A percentile compares a stretch with the other conserved stretches of the same genome.
These are phyloP conservation scores for Aspergillus aculeatinus DNA, from an alignment of 2,329 filamentous ascomycete species.

Conservation along the genomic window DNA sequence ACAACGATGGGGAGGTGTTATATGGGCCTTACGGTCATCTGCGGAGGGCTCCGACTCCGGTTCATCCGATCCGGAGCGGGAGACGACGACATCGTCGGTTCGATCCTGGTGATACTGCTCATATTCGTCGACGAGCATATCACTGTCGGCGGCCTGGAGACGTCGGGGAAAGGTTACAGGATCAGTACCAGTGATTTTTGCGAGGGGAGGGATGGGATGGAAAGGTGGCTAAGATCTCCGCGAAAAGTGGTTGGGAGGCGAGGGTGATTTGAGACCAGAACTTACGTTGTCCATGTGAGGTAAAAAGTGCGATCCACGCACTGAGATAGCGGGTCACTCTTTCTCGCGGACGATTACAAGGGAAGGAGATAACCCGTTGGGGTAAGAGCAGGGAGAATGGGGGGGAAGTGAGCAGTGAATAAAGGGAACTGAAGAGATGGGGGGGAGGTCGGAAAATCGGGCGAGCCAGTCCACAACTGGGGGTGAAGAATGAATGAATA, in stretches of 20 bases:
- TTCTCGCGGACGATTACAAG: conserved; percentile 18
- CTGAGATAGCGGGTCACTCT: conserved; percentile 27
- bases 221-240: not conserved
- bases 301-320: conserved; percentile 38
- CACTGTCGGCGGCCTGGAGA: conserved; percentile 55
- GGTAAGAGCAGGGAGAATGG: conserved; percentile 1
- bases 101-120: conserved; percentile 62
- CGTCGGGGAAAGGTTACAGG: conserved; percentile 22
- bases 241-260: not conserved
- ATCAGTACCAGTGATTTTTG: conserved; percentile 6
- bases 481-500: not conserved
- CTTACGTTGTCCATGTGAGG: conserved; percentile 47
- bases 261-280: conserved; percentile 13
- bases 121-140: conserved; percentile 61
- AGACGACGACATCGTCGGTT: conserved; percentile 62
- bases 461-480: conserved; percentile 21
- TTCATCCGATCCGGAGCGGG: conserved; percentile 59
- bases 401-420: not conserved
- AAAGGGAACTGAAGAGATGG: conserved; percentile 16
- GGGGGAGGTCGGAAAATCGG: conserved; percentile 17
- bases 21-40: conserved; percentile 53
- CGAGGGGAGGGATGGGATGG: not conserved
- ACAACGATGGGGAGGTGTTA: not conserved
- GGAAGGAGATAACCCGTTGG: conserved; percentile 8
- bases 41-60: conserved; percentile 56